Conservation (phyloP, 2,329 filamentous ascomycete genomes). For the Balansia obtecta region DNA sequence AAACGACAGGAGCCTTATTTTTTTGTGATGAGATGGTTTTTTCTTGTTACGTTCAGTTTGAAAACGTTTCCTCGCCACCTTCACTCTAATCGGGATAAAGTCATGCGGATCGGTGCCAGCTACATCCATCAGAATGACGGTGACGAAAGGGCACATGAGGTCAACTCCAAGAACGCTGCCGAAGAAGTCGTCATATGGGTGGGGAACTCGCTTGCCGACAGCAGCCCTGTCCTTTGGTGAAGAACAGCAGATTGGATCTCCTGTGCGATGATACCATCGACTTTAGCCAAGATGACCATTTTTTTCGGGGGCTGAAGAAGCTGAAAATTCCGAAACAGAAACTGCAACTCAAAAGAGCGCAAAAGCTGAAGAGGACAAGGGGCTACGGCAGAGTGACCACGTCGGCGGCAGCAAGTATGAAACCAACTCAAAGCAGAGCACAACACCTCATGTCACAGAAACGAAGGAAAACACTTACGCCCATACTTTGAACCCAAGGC, state of each 20-base stretch:
- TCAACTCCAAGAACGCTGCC: neutral
- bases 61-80: slow-evolving; percentile 4
- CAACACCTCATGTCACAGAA: neutral
- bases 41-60: slow-evolving; percentile 2
- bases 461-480: neutral
- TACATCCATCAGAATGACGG: neutral
- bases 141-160: slow-evolving; percentile 2
- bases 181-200: neutral
- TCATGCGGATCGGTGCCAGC: neutral
- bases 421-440: neutral
- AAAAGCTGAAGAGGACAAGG: neutral
- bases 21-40: neutral
- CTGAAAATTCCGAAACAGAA: neutral
- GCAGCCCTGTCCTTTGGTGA: slow-evolving; percentile 1
- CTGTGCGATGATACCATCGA: neutral
- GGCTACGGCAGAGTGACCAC: neutral
- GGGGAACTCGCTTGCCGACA: slow-evolving; percentile 1
- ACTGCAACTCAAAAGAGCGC: neutral
- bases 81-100: neutral
- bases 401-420: neutral
- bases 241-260: neutral
- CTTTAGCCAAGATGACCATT: neutral
- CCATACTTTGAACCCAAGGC: too few relatives aligned
- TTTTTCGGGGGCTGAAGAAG: neutral
- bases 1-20: slow-evolving; percentile 3